Conservation (phyloP, 306 rosid genomes). For the Castanea crenata region DNA sequence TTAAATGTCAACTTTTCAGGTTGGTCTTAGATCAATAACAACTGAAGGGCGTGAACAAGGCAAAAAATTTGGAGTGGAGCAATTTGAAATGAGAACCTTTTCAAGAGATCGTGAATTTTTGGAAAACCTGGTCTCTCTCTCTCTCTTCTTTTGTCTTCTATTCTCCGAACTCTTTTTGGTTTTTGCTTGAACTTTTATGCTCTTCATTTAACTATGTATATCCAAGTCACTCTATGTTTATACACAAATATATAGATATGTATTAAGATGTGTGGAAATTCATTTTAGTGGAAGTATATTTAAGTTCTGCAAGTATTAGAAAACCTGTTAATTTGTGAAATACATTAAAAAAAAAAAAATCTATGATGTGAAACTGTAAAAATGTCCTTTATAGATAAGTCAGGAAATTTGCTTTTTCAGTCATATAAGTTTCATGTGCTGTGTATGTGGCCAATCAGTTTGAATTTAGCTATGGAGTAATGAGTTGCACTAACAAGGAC, state of each 20-base stretch:
- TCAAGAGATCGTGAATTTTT: constrained; percentile 66
- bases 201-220: background rate
- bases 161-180: background rate
- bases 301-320: too few relatives aligned
- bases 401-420: background rate
- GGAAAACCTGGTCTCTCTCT: constrained; percentile 74
- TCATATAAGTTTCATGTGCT: background rate
- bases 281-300: too few relatives aligned
- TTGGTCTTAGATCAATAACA: constrained; percentile 81
- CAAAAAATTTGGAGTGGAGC: constrained; percentile 87
- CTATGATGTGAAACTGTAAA: background rate
- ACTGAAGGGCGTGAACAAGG: constrained; percentile 90
- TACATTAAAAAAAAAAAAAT: background rate
- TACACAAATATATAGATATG: background rate
- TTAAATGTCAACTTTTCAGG: constrained; percentile 50
- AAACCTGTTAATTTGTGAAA: background rate
- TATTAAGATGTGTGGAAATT: too few relatives aligned
- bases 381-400: background rate
- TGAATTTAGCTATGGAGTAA: background rate
- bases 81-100: constrained; percentile 88
- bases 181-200: background rate
- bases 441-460: background rate
- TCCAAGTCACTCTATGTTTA: background rate
- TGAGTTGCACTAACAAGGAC: background rate
- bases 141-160: background rate